phyloP scores from a whole-genome alignment of 2,329 filamentous ascomycete species.

The Claviceps sorghi region DNA sequence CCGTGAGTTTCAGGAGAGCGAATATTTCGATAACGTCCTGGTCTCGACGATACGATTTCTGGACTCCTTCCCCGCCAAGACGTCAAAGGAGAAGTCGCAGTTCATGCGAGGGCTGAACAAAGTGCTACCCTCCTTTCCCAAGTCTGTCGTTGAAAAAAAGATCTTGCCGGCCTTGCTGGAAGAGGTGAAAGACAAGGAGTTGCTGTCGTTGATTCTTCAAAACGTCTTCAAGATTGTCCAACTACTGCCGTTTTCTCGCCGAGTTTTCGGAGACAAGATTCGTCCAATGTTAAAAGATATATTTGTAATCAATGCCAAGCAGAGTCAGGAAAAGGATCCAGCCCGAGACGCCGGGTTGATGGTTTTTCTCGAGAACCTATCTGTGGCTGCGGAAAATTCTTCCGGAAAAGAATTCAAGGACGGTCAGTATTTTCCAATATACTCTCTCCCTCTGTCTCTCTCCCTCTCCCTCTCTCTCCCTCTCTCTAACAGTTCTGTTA shows the following conservation, averaged over 20 bases:
- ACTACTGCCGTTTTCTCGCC: slow-evolving; percentile 59
- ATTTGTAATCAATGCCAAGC: slow-evolving; percentile 50
- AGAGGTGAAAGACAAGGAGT: slow-evolving; percentile 81
- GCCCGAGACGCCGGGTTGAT: slow-evolving; percentile 80
- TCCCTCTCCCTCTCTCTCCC: neutral
- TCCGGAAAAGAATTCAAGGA: slow-evolving; percentile 91
- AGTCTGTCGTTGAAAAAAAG: slow-evolving; percentile 89
- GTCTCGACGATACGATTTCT: slow-evolving; percentile 94
- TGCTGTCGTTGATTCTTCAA: slow-evolving; percentile 71
- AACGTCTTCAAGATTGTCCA: slow-evolving; percentile 86
- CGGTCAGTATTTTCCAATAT: slow-evolving; percentile 33
- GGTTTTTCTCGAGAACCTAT: slow-evolving; percentile 75
- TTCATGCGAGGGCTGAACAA: slow-evolving; percentile 82
- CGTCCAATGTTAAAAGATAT: slow-evolving; percentile 74
- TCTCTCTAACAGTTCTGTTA: slow-evolving; percentile 17
- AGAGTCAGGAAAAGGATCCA: slow-evolving; percentile 58
- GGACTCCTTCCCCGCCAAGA: slow-evolving; percentile 83
- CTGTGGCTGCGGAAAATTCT: slow-evolving; percentile 62
- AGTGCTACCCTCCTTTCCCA: slow-evolving; percentile 83
- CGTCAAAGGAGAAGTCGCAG: slow-evolving; percentile 73
- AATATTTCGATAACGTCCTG: slow-evolving; percentile 93
- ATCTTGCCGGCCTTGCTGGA: slow-evolving; percentile 78
- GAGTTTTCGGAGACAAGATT: slow-evolving; percentile 71
- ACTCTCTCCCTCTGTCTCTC: neutral
- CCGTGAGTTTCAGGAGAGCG: slow-evolving; percentile 82